Evolutionary conservation across 805 yeast genomes (phyloP).

Genomic region (Priceomyces castillae): DNA sequence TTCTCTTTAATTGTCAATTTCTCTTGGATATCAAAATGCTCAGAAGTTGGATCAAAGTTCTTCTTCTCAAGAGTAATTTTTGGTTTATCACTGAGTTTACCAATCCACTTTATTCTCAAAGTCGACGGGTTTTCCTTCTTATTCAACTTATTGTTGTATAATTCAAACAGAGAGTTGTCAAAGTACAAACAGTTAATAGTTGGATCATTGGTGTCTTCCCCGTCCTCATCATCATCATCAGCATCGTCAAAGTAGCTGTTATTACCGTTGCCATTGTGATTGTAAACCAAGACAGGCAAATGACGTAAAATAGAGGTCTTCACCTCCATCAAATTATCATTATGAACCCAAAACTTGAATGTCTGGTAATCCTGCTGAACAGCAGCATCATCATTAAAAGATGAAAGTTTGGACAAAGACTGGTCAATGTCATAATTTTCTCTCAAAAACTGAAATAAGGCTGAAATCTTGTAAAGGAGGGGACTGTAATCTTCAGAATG

Average conservation of each 20-base stretch:
- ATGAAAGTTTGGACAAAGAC: slow-evolving; percentile 48
- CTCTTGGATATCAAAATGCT: slow-evolving; percentile 57
- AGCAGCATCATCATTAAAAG: slow-evolving; percentile 39
- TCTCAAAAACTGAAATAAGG: slow-evolving; percentile 76
- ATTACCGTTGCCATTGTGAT: slow-evolving; percentile 41
- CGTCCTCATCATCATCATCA: slow-evolving; percentile 45
- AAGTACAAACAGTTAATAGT: slow-evolving; percentile 83
- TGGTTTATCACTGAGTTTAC: slow-evolving; percentile 71
- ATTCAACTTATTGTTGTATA: slow-evolving; percentile 80
- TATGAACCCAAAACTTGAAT: slow-evolving; percentile 93
- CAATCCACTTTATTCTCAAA: slow-evolving; percentile 87
- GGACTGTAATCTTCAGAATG: slow-evolving; percentile 96
- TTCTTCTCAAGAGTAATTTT: slow-evolving; percentile 82
- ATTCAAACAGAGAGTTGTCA: slow-evolving; percentile 77
- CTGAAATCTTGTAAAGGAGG: slow-evolving; percentile 74
- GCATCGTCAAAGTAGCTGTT: slow-evolving; percentile 33
- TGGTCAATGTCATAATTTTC: slow-evolving; percentile 60
- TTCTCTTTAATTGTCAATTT: slow-evolving; percentile 76
- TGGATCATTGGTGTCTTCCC: slow-evolving; percentile 45
- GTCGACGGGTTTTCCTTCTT: slow-evolving; percentile 71
- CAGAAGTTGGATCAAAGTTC: slow-evolving; percentile 53
- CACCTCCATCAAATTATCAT: slow-evolving; percentile 91
- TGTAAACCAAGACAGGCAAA: slow-evolving; percentile 85
- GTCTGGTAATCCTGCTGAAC: slow-evolving; percentile 49
- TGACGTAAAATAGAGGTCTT: slow-evolving; percentile 93